Evolutionary conservation across 1,284 basidiomycete genomes (phyloP), one percentile per base, ranked within the genome.

Genomic region (Sporisorium scitamineum): DNA sequence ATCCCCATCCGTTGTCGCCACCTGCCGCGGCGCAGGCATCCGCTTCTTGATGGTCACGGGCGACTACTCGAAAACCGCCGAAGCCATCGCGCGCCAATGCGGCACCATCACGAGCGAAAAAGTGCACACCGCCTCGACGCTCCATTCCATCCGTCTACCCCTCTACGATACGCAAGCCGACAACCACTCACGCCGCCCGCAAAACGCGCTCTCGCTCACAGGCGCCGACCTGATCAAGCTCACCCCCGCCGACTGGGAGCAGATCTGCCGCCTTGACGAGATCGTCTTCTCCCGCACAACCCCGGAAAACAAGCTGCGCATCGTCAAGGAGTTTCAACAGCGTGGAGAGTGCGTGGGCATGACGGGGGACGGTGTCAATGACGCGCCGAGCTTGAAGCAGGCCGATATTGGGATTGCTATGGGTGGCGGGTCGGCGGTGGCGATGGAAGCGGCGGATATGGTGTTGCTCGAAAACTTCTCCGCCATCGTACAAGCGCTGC

Each of bases 231-330:
- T 70, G 41, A 70, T 70, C 54, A 68, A 63, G 39, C 56, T 80
- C 27, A 26, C 34, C 18, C 48, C 57, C 29, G 34, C 69, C 8
- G 70, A 65, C 26, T 90, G 89, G 89, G 86, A 89, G 48, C 85
- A 86, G 56, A 86, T 88, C n/a, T 88, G 88, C 44, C 80, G 87
- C 48, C 92, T 90, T 80, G 87, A 89, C 37, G 91, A 92, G 81
- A 88, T 92, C 60, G 91, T 92, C 10, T 92, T 92, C 67, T 90
- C 91, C 0, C 88, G 91, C 29, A 92, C 91, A 0, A 90, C 90
- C 0, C 91, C 91, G 0, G 90, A 92, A 79, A 79, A 85, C 54
- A 92, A 92, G 82, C 86, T 92, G 14, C 87, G 88, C 24, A 92
- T 92, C 69, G 91, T 92, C 58, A 88, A 89, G 57, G 88, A 89